Evolutionary conservation across 441 rosid genomes (phyloP).

Genomic region (Euphorbia celastroides): DNA sequence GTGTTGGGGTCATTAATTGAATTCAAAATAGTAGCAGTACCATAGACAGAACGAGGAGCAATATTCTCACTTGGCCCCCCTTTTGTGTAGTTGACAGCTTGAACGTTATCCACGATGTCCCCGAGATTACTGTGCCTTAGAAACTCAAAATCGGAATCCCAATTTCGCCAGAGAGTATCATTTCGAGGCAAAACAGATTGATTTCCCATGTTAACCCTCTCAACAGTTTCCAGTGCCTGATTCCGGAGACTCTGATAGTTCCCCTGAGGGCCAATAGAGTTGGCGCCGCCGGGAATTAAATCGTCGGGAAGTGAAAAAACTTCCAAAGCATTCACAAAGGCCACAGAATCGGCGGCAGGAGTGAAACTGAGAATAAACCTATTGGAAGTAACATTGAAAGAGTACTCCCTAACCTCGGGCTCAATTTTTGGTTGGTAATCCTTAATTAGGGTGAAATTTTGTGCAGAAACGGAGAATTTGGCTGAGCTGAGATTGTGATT

Average conservation of each 20-base stretch:
- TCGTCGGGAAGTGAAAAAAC: constrained; percentile 55
- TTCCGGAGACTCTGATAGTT: constrained; percentile 23
- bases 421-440: constrained; percentile 31
- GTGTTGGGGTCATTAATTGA: constrained; percentile 22
- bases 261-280: constrained; percentile 24
- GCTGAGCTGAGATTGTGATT: constrained; percentile 45
- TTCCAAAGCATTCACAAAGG: constrained; percentile 76
- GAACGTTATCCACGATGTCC: constrained; percentile 26
- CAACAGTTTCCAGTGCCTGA: constrained; percentile 62
- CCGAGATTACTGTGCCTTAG: constrained; percentile 30
- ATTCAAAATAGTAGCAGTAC: constrained; percentile 56
- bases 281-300: constrained; percentile 46
- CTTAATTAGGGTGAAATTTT: constrained; percentile 55
- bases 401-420: constrained; percentile 51
- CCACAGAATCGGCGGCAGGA: constrained; percentile 46
- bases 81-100: constrained; percentile 44
- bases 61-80: constrained; percentile 30
- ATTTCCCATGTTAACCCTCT: constrained; percentile 90
- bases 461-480: constrained; percentile 64
- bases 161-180: constrained; percentile 70
- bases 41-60: constrained; percentile 74
- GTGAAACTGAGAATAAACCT: constrained; percentile 40
- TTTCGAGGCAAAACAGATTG: constrained; percentile 36
- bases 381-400: constrained; percentile 40
- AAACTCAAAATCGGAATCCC: constrained; percentile 58